Conservation (phyloP, 148 eudicot species). For the Persicaria tinctoria region DNA sequence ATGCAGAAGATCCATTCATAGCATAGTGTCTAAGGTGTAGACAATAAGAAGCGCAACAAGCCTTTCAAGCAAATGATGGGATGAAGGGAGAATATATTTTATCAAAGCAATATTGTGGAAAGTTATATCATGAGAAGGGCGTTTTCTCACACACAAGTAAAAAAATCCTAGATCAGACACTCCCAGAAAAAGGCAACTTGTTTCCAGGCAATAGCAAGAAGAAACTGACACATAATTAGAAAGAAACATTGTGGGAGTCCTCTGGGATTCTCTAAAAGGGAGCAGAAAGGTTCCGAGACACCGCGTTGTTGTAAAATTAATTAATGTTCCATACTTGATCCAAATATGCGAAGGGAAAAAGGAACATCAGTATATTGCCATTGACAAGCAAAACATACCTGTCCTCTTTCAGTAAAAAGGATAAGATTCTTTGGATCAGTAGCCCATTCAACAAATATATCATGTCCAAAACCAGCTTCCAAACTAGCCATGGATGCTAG, state of each 20-base stretch:
- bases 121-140: background rate
- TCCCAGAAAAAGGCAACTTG: background rate
- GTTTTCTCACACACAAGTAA: background rate
- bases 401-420: conserved; percentile 96
- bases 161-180: background rate
- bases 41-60: background rate
- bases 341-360: background rate
- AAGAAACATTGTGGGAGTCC: background rate
- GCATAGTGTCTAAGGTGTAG: background rate
- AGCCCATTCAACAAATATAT: conserved; percentile 96
- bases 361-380: background rate
- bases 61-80: background rate
- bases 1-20: conserved; percentile 3
- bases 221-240: background rate
- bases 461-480: conserved; percentile 94
- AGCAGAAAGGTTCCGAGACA: conserved; percentile 1
- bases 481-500: conserved; percentile 95
- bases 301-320: background rate
- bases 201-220: background rate
- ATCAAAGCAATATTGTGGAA: background rate
- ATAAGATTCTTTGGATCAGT: conserved; percentile 81
- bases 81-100: background rate
- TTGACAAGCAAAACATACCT: conserved; percentile 38
- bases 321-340: background rate
- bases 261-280: background rate